Percentiles rank a stretch among this genome's conserved stretches.
phyloP scores from a whole-genome alignment of 352 stramenopile species.

The Elongisporangium senticosum region DNA sequence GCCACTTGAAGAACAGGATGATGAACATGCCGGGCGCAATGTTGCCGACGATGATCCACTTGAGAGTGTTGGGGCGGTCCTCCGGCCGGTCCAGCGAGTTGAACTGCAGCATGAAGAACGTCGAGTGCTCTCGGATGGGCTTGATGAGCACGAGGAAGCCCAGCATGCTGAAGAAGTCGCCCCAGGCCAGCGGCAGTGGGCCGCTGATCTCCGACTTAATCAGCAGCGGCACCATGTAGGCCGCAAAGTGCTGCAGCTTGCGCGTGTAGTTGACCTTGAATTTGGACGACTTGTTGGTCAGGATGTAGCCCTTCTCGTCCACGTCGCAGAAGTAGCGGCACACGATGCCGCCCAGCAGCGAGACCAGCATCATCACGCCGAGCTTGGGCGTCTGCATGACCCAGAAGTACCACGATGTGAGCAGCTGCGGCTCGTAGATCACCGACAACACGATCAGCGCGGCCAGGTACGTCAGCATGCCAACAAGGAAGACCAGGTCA shows the following conservation, averaged over 20 bases:
- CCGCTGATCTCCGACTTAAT: constrained; percentile 65
- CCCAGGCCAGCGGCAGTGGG: constrained; percentile 66
- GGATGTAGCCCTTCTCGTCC: constrained; percentile 78
- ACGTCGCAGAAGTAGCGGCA: constrained; percentile 75
- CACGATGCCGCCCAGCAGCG: constrained; percentile 60
- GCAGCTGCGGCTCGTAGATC: constrained; percentile 39
- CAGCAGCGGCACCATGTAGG: constrained; percentile 77
- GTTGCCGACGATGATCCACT: constrained; percentile 83
- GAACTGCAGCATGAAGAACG: constrained; percentile 88
- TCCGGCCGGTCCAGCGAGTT: constrained; percentile 83
- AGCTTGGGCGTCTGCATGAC: constrained; percentile 53
- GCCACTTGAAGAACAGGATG: constrained; percentile 84
- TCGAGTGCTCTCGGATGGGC: constrained; percentile 71
- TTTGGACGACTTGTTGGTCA: constrained; percentile 75
- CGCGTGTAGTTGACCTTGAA: constrained; percentile 90
- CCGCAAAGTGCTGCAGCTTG: constrained; percentile 80
- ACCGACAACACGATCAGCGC: constrained; percentile 38
- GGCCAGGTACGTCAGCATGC: constrained; percentile 41
- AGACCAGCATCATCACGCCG: constrained; percentile 51
- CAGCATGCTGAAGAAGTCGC: constrained; percentile 78
- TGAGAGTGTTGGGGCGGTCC: constrained; percentile 79
- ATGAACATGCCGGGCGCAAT: constrained; percentile 63
- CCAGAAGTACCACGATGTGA: constrained; percentile 32
- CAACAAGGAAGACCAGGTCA: constrained; percentile 51
- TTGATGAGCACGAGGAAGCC: constrained; percentile 84